phyloP scores from a whole-genome alignment of 371 early-diverging fungal genomes.

The Syncephalastrum racemosum region DNA sequence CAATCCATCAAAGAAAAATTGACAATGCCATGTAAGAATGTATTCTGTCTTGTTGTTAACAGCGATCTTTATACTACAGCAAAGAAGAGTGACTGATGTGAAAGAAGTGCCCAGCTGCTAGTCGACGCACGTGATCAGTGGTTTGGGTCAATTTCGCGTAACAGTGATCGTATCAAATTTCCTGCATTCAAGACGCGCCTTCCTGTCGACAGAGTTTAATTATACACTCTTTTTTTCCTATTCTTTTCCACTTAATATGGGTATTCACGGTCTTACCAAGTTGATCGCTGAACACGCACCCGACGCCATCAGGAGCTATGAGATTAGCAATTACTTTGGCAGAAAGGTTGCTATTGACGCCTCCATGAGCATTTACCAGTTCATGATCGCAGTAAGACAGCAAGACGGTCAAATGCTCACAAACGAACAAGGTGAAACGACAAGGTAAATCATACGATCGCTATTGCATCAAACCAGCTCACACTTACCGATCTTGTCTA shows the following conservation, averaged over 20 bases:
- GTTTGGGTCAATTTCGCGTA: too few relatives aligned
- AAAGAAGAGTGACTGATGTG: too few relatives aligned
- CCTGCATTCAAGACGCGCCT: too few relatives aligned
- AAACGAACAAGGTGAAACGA: conserved; percentile 91
- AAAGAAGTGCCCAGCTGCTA: too few relatives aligned
- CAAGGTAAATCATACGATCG: conserved; percentile 55
- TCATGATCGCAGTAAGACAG: conserved; percentile 97
- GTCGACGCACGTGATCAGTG: too few relatives aligned
- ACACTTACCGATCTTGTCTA: not conserved
- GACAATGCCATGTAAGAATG: too few relatives aligned
- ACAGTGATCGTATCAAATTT: too few relatives aligned
- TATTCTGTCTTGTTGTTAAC: too few relatives aligned
- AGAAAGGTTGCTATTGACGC: conserved; percentile 99
- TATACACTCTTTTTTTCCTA: conserved; percentile 3
- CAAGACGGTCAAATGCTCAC: conserved; percentile 90
- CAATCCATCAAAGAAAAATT: too few relatives aligned
- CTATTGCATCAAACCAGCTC: not conserved
- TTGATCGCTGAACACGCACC: conserved; percentile 95
- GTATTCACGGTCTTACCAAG: conserved; percentile 93
- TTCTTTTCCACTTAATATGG: conserved; percentile 57
- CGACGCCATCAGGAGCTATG: conserved; percentile 76
- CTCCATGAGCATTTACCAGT: conserved; percentile 99
- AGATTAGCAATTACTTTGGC: conserved; percentile 91
- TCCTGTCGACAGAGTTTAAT: too few relatives aligned
- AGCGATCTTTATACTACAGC: too few relatives aligned